Percentiles rank a stretch among this genome's conserved stretches.
Conservation (phyloP, 768 basidiomycete species). For the Agaricus subrufescens region DNA sequence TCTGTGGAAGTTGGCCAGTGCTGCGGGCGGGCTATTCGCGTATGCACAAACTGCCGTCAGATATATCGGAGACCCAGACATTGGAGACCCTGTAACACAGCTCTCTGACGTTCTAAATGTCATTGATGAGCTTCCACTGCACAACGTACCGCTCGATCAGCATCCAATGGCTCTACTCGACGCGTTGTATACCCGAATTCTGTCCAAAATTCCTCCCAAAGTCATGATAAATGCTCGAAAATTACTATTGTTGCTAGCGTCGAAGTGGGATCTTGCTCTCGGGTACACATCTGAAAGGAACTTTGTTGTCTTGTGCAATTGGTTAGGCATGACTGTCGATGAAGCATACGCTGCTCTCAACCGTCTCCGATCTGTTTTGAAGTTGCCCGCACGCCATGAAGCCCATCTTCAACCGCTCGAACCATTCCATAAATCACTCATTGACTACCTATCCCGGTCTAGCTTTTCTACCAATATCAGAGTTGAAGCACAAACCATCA, state of each 20-base stretch:
- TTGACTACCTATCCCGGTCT: neutral
- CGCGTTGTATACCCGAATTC: conserved; percentile 2
- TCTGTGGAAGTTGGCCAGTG: neutral
- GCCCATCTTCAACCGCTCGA: too few relatives aligned
- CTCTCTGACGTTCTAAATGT: neutral
- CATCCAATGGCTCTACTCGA: conserved; percentile 7
- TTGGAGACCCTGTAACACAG: neutral
- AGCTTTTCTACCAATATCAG: neutral
- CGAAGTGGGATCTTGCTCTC: neutral
- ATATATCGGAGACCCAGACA: neutral
- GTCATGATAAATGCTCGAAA: neutral
- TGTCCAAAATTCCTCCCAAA: neutral
- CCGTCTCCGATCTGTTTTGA: too few relatives aligned
- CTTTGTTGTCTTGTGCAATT: neutral
- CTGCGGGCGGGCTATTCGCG: neutral
- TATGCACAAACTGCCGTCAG: neutral
- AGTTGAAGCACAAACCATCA: neutral
- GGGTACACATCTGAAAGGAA: too few relatives aligned
- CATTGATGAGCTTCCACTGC: neutral
- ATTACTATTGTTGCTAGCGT: neutral
- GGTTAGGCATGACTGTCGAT: neutral
- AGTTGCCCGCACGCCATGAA: too few relatives aligned
- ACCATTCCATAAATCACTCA: neutral
- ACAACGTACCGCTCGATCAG: neutral
- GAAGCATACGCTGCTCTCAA: too few relatives aligned